Evolutionary conservation across 192 early-diverging fungal genomes (phyloP).

Genomic region (Backusella westeae): DNA sequence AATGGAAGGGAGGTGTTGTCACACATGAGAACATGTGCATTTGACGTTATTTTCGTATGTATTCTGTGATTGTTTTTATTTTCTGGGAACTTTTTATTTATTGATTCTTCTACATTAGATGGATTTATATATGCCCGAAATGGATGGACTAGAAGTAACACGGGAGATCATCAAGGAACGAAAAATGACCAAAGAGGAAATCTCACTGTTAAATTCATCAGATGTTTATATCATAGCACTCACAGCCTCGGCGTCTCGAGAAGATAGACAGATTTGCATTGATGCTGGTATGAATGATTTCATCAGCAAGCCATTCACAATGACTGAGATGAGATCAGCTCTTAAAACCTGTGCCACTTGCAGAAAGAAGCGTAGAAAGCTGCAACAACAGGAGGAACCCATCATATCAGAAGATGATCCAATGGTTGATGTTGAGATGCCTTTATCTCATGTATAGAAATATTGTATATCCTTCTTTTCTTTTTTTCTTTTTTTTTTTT

Average conservation of each 20-base stretch:
- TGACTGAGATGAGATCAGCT: slow-evolving; percentile 45
- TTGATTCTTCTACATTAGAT: slow-evolving; percentile 17
- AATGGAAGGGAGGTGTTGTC: slow-evolving; percentile 49
- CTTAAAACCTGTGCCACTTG: slow-evolving; percentile 26
- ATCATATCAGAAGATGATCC: slow-evolving; percentile 17
- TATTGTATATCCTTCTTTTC: background rate
- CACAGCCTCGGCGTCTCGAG: slow-evolving; percentile 48
- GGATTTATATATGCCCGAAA: slow-evolving; percentile 44
- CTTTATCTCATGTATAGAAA: background rate
- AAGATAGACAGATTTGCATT: slow-evolving; percentile 50
- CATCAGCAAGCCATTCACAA: slow-evolving; percentile 50
- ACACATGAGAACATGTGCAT: slow-evolving; percentile 32
- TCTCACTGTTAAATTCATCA: slow-evolving; percentile 14
- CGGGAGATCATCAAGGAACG: slow-evolving; percentile 26
- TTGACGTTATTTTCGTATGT: slow-evolving; percentile 49
- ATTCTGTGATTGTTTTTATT: background rate
- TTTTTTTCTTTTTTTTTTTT: background rate
- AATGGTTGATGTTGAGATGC: slow-evolving; percentile 18
- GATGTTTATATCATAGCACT: slow-evolving; percentile 54
- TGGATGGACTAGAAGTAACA: slow-evolving; percentile 39
- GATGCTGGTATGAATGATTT: slow-evolving; percentile 57
- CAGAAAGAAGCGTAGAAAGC: slow-evolving; percentile 7
- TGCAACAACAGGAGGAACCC: background rate
- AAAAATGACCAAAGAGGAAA: background rate
- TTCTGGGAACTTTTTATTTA: background rate